Evolutionary conservation across 345 rosid genomes (phyloP).

Genomic region (Microcos paniculata): DNA sequence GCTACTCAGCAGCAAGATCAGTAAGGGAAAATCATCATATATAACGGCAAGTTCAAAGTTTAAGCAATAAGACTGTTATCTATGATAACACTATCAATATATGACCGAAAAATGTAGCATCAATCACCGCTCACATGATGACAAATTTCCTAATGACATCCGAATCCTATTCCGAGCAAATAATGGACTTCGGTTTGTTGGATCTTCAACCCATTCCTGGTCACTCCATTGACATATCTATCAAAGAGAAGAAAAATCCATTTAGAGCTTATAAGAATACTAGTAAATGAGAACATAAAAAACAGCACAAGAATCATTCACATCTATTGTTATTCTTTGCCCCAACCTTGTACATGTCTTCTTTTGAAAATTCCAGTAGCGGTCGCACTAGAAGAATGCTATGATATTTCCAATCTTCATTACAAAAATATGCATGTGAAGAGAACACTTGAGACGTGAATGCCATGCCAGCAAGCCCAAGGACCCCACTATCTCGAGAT

Average conservation of each 20-base stretch:
- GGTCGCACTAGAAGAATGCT: slow-evolving; percentile 81
- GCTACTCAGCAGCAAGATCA: slow-evolving; percentile 2
- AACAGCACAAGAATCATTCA: not conserved
- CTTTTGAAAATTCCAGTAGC: slow-evolving; percentile 67
- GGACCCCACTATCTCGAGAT: slow-evolving; percentile 92
- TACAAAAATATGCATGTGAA: slow-evolving; percentile 23
- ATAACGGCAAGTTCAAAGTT: not conserved
- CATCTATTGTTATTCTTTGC: slow-evolving; percentile 1
- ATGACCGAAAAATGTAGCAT: not conserved
- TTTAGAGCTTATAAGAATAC: not conserved
- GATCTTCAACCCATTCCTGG: slow-evolving; percentile 84
- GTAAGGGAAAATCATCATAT: not conserved
- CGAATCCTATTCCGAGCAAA: slow-evolving; percentile 89
- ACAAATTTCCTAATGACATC: slow-evolving; percentile 50
- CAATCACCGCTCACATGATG: slow-evolving; percentile 56
- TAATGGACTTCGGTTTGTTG: slow-evolving; percentile 65
- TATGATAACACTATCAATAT: not conserved
- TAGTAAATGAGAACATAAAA: slow-evolving; percentile 2
- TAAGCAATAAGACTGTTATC: not conserved
- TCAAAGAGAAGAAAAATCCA: slow-evolving; percentile 1
- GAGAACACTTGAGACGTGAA: slow-evolving; percentile 70
- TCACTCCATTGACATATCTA: slow-evolving; percentile 65
- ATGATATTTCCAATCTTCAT: slow-evolving; percentile 31
- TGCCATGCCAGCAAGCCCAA: slow-evolving; percentile 93
- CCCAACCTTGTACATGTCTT: slow-evolving; percentile 77